Conservation (phyloP, 768 basidiomycete genomes). For the Pisolithus orientalis region DNA sequence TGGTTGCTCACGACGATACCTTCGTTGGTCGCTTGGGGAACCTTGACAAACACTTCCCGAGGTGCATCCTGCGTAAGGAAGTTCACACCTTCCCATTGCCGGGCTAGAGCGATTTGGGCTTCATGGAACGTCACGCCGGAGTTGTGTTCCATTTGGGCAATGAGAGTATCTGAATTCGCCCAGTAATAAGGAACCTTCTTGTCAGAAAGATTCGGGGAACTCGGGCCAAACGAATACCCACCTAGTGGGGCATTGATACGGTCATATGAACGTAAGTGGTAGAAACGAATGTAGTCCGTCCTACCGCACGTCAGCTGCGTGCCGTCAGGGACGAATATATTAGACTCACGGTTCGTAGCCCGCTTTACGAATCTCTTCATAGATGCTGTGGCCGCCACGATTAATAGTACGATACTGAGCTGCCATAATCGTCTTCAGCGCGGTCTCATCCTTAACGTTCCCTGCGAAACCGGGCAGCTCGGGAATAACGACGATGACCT, state of each 20-base stretch:
- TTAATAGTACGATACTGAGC: slow-evolving; percentile 88
- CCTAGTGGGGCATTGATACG: slow-evolving; percentile 75
- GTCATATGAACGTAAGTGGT: slow-evolving; percentile 88
- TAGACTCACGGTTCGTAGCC: slow-evolving; percentile 70
- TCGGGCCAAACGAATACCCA: slow-evolving; percentile 22
- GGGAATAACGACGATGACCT: slow-evolving; percentile 86
- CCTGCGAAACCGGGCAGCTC: slow-evolving; percentile 91
- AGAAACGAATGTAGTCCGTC: slow-evolving; percentile 84
- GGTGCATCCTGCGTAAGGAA: slow-evolving; percentile 30
- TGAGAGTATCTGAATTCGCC: slow-evolving; percentile 34
- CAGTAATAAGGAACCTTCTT: background rate
- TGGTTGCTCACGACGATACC: slow-evolving; percentile 49
- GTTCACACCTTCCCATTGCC: slow-evolving; percentile 62
- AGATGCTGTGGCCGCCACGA: slow-evolving; percentile 81
- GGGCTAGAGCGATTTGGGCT: slow-evolving; percentile 80
- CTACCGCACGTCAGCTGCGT: slow-evolving; percentile 30
- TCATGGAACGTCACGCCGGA: slow-evolving; percentile 78
- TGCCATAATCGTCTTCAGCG: slow-evolving; percentile 80
- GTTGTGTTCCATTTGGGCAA: slow-evolving; percentile 63
- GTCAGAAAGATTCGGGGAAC: slow-evolving; percentile 17
- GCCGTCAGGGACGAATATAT: background rate
- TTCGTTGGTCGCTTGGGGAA: slow-evolving; percentile 45
- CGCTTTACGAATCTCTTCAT: slow-evolving; percentile 70
- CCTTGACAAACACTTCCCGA: slow-evolving; percentile 51
- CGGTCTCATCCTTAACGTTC: slow-evolving; percentile 58